Conservation (phyloP, 306 rosid species). For the Alnus rubra region DNA sequence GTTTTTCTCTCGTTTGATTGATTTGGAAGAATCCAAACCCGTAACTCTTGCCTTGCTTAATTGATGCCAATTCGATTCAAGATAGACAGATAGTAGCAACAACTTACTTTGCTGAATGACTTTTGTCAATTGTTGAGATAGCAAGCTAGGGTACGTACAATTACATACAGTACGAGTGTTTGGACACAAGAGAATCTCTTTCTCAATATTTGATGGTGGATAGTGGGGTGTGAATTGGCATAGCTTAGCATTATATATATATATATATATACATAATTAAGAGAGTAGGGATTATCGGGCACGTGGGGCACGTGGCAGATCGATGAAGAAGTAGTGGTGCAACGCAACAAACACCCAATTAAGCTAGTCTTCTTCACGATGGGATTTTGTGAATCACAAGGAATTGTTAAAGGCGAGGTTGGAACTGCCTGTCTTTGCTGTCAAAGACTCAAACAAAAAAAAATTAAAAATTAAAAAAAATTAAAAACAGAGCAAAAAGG, state of each 20-base stretch:
- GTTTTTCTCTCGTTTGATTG: background rate
- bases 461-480: too few relatives aligned
- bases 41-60: background rate
- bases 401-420: conserved; percentile 15
- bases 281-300: background rate
- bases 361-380: background rate
- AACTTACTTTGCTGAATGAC: background rate
- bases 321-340: background rate
- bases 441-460: too few relatives aligned
- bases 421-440: conserved; percentile 17
- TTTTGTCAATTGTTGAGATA: too few relatives aligned
- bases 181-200: too few relatives aligned
- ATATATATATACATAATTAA: too few relatives aligned
- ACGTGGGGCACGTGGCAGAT: conserved; percentile 19
- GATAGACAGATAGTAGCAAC: too few relatives aligned
- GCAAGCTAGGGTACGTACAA: too few relatives aligned
- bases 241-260: too few relatives aligned
- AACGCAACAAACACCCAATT: conserved; percentile 19
- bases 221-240: too few relatives aligned
- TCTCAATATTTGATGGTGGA: too few relatives aligned
- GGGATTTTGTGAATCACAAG: background rate
- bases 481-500: background rate
- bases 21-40: background rate
- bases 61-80: too few relatives aligned
- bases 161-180: too few relatives aligned